phyloP scores from a whole-genome alignment of 2,329 filamentous ascomycete species.

The Mycosphaerella arachidis region DNA sequence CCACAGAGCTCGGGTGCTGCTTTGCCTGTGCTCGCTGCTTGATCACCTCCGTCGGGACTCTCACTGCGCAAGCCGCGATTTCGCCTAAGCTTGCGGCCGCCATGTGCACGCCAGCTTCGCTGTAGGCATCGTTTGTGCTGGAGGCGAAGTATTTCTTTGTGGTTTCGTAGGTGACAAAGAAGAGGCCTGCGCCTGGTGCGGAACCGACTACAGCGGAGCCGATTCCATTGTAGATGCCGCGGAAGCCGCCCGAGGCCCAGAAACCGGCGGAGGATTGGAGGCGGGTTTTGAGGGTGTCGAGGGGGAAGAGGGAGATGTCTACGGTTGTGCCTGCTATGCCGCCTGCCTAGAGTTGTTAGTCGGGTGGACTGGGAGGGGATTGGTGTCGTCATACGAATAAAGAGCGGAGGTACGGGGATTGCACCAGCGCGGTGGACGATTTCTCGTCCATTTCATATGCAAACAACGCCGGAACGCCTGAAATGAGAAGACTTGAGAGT shows the following conservation, averaged over 20 bases:
- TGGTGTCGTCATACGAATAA: conserved; percentile 37
- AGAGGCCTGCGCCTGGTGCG: conserved; percentile 88
- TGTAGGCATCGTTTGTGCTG: neutral
- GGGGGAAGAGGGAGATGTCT: conserved; percentile 92
- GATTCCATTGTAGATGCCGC: conserved; percentile 87
- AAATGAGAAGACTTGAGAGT: neutral
- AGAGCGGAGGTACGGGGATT: conserved; percentile 47
- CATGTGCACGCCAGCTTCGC: conserved; percentile 62
- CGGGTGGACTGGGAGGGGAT: neutral
- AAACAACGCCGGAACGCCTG: neutral
- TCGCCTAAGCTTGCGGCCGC: conserved; percentile 80
- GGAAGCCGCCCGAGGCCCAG: conserved; percentile 79
- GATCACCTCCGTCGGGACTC: conserved; percentile 93
- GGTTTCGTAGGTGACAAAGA: conserved; percentile 58
- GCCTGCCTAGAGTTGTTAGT: conserved; percentile 57
- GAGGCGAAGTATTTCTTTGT: conserved; percentile 23
- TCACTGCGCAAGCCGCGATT: conserved; percentile 82
- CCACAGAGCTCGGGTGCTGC: conserved; percentile 65
- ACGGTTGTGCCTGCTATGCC: conserved; percentile 91
- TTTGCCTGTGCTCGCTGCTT: conserved; percentile 94
- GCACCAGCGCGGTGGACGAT: conserved; percentile 23
- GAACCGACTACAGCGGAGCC: conserved; percentile 86
- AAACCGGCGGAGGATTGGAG: conserved; percentile 79
- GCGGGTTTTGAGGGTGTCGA: conserved; percentile 97
- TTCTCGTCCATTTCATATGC: neutral